Conservation (phyloP, 2,329 filamentous ascomycete species). For the Periglandula ipomoeae region DNA sequence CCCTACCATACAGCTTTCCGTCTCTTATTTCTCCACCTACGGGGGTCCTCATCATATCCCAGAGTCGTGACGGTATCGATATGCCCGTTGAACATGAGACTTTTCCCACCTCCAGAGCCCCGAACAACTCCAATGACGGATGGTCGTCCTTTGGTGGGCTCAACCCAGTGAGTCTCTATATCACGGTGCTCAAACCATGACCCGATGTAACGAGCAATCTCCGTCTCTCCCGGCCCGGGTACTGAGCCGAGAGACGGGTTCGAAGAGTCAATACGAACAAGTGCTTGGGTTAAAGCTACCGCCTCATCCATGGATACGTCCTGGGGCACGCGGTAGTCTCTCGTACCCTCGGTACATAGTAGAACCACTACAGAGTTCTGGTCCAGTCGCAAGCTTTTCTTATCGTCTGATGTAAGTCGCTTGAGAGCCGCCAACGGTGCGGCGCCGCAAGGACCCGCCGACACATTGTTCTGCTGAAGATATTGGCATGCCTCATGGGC, state of each 20-base stretch:
- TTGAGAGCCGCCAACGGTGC: conserved; percentile 48
- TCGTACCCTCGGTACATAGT: conserved; percentile 50
- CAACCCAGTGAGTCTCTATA: conserved; percentile 40
- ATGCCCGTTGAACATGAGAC: conserved; percentile 44
- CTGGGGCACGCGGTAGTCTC: conserved; percentile 40
- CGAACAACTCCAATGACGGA: conserved; percentile 39
- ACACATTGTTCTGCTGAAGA: conserved; percentile 36
- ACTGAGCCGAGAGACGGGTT: conserved; percentile 32
- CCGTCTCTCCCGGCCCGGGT: conserved; percentile 35
- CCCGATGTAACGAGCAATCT: conserved; percentile 35
- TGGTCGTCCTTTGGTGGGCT: conserved; percentile 35
- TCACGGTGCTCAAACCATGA: conserved; percentile 43
- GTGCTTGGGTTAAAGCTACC: conserved; percentile 30
- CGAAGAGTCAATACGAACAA: conserved; percentile 41
- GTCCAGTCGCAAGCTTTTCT: conserved; percentile 26
- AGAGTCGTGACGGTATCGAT: conserved; percentile 40
- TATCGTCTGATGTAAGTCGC: conserved; percentile 30
- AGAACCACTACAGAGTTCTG: conserved; percentile 51
- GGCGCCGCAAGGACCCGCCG: conserved; percentile 54
- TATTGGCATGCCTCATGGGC: conserved; percentile 49
- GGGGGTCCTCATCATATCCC: conserved; percentile 35
- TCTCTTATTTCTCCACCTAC: conserved; percentile 32
- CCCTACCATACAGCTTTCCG: conserved; percentile 34
- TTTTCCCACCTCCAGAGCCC: conserved; percentile 37
- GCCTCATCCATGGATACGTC: conserved; percentile 32